phyloP scores from a whole-genome alignment of 176 grass and related monocot species.

The Bromus sterilis region DNA sequence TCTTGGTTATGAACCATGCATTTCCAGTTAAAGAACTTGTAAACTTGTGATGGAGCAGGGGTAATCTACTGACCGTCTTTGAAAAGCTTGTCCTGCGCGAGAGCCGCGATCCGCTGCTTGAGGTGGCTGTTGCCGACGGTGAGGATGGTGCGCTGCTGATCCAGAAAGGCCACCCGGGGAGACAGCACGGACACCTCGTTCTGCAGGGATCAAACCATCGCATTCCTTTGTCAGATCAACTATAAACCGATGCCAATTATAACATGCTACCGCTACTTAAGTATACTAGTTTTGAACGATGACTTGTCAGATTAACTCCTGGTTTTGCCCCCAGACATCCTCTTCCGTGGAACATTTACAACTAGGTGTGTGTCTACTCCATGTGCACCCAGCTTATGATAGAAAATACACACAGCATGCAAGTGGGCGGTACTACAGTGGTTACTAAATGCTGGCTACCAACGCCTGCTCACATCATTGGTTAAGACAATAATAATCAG shows the following conservation, averaged over 20 bases:
- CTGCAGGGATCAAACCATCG: slow-evolving; percentile 14
- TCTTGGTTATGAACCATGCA: not conserved
- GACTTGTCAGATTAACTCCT: not conserved
- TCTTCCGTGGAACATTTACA: not conserved
- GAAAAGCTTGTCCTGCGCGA: slow-evolving; percentile 92
- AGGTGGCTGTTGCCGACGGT: slow-evolving; percentile 97
- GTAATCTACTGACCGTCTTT: slow-evolving; percentile 82
- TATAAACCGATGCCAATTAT: not conserved
- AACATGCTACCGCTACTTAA: no score
- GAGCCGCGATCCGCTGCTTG: slow-evolving; percentile 92
- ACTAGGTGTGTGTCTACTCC: slow-evolving; percentile 6
- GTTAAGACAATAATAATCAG: not conserved
- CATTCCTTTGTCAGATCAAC: no score
- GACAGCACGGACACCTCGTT: slow-evolving; percentile 82
- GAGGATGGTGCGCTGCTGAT: slow-evolving; percentile 87
- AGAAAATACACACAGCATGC: not conserved
- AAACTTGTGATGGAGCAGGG: not conserved
- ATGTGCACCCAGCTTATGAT: slow-evolving; percentile 12
- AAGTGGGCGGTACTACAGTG: not conserved
- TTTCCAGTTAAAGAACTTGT: no score
- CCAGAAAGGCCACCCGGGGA: slow-evolving; percentile 78
- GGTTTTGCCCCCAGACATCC: not conserved
- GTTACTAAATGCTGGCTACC: not conserved
- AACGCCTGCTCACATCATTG: not conserved
- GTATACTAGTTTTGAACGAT: not conserved